Percentiles rank a stretch among this genome's conserved stretches.
Conservation (phyloP, 139 green algal species). For the Chlamydomonas urium region DNA sequence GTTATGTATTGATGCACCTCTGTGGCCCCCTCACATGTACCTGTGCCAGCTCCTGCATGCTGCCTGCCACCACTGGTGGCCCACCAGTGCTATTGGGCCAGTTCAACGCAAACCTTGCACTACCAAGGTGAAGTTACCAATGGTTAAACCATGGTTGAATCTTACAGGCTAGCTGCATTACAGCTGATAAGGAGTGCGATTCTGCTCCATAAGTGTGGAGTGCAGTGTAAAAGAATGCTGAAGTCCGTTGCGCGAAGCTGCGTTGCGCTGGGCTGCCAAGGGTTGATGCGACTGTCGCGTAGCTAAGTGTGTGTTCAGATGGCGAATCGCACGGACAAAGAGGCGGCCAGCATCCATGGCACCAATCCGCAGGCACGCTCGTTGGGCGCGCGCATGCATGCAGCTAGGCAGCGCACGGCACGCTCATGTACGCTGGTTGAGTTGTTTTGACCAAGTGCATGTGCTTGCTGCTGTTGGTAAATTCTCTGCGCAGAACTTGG, state of each 20-base stretch:
- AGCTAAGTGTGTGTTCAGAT: slow-evolving; percentile 55
- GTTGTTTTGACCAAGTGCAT: not conserved
- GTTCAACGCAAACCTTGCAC: too few species aligned
- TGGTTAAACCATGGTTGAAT: too few species aligned
- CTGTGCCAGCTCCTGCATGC: too few species aligned
- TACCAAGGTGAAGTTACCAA: too few species aligned
- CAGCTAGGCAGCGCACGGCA: not conserved
- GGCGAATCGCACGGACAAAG: slow-evolving; percentile 83
- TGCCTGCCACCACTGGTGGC: too few species aligned
- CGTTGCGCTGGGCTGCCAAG: not conserved
- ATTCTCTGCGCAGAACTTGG: slow-evolving; percentile 67
- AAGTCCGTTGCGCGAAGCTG: not conserved
- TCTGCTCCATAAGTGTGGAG: too few species aligned
- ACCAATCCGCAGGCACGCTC: slow-evolving; percentile 85
- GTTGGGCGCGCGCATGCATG: not conserved
- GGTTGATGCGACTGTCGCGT: not conserved
- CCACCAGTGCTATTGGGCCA: too few species aligned
- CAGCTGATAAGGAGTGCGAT: too few species aligned
- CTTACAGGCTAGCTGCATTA: too few species aligned
- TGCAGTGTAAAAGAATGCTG: too few species aligned
- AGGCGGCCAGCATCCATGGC: slow-evolving; percentile 68
- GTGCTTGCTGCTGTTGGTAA: not conserved
- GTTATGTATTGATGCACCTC: too few species aligned
- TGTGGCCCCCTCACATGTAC: too few species aligned
- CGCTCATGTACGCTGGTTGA: not conserved